phyloP scores from a whole-genome alignment of 2,329 filamentous ascomycete genomes.

The Grosmannia penicillata region DNA sequence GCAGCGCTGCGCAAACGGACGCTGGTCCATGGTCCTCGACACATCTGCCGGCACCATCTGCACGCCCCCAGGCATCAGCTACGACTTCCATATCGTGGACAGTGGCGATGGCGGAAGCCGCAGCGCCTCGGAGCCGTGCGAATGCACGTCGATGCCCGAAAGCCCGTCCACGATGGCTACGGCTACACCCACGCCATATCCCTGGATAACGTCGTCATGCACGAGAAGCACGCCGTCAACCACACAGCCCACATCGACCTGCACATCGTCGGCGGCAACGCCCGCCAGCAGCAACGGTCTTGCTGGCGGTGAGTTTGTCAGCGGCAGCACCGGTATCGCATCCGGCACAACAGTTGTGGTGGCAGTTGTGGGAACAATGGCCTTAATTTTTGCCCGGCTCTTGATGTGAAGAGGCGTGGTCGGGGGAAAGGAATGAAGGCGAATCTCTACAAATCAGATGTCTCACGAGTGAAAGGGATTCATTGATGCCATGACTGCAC shows the following conservation, averaged over 20 bases:
- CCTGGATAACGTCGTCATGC: neutral
- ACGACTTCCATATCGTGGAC: constrained; percentile 18
- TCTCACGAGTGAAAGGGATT: neutral
- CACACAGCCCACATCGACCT: too few relatives aligned
- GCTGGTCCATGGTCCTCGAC: constrained; percentile 29
- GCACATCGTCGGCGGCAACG: neutral
- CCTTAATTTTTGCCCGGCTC: constrained; percentile 5
- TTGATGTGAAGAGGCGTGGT: constrained; percentile 1
- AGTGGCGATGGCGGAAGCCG: neutral
- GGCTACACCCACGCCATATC: neutral
- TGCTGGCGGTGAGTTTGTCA: neutral
- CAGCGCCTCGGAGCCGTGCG: neutral
- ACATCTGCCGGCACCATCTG: constrained; percentile 31
- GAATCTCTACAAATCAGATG: too few relatives aligned
- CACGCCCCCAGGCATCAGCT: constrained; percentile 24
- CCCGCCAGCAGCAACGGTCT: neutral
- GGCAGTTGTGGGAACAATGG: constrained; percentile 2
- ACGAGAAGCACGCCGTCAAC: neutral
- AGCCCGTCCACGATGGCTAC: neutral
- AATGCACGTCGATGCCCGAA: neutral
- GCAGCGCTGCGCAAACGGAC: constrained; percentile 33
- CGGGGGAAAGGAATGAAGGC: neutral
- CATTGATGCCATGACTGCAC: neutral
- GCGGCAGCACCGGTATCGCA: neutral
- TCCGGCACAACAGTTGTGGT: neutral